These are phyloP conservation scores for Suillus subalutaceus DNA, from an alignment of 768 basidiomycete species.

Conservation along the genomic window DNA sequence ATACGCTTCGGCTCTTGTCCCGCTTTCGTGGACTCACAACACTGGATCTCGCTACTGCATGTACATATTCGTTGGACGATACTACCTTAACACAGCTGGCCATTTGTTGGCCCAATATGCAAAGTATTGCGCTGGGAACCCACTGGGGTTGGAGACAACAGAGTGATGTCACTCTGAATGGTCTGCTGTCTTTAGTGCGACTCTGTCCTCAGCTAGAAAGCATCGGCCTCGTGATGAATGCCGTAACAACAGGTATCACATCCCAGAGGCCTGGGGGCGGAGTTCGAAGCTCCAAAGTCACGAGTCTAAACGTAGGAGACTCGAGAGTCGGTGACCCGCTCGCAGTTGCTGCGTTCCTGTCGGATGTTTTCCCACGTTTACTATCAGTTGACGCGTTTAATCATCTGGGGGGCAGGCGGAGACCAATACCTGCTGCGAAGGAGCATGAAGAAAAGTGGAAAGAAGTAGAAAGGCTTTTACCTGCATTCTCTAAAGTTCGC, in stretches of 20 bases:
- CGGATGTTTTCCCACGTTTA: conserved; percentile 5
- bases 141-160: conserved; percentile 11
- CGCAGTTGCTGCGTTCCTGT: conserved; percentile 8
- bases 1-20: conserved; percentile 9
- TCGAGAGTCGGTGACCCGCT: conserved; percentile 6
- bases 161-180: conserved; percentile 8
- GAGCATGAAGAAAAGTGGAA: conserved; percentile 7
- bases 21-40: conserved; percentile 8
- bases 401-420: conserved; percentile 3
- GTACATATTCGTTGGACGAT: conserved; percentile 12
- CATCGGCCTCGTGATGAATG: conserved; percentile 9
- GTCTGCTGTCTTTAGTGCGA: conserved; percentile 12
- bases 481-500: conserved; percentile 7
- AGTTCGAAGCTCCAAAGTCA: conserved; percentile 1
- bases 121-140: conserved; percentile 7
- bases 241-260: conserved; percentile 8
- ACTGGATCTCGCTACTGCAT: conserved; percentile 4
- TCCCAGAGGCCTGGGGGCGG: conserved; percentile 9
- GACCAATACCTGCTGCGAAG: conserved; percentile 7
- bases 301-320: conserved; percentile 8
- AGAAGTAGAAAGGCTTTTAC: conserved; percentile 7
- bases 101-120: conserved; percentile 10
- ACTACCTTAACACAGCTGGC: conserved; percentile 12
- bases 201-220: conserved; percentile 8
- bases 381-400: conserved; percentile 3